These are phyloP conservation scores for Trichoderma sp. DNA, from an alignment of 2,329 filamentous ascomycete species.

Conservation along the genomic window DNA sequence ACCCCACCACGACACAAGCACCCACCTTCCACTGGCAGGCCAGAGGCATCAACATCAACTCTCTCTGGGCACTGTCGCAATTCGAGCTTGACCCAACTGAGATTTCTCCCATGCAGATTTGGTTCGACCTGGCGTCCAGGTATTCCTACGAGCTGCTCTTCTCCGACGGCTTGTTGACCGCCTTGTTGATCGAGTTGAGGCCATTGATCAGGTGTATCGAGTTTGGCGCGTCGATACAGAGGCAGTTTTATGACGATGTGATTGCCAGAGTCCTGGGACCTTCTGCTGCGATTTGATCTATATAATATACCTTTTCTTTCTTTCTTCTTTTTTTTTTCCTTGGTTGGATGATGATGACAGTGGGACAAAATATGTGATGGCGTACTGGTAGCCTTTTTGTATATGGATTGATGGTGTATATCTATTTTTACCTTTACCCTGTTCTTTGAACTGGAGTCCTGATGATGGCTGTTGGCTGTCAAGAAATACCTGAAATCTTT, in stretches of 20 bases:
- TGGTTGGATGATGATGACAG: not conserved
- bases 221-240: conserved; percentile 54
- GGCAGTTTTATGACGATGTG: conserved; percentile 53
- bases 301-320: not conserved
- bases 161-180: conserved; percentile 41
- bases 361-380: not conserved
- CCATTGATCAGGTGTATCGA: conserved; percentile 51
- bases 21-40: conserved; percentile 44
- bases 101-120: conserved; percentile 57
- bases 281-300: not conserved
- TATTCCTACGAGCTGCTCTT: conserved; percentile 49
- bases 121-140: conserved; percentile 55
- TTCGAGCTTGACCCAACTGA: conserved; percentile 49
- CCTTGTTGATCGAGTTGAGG: conserved; percentile 48
- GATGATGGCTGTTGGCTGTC: not conserved
- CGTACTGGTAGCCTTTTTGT: not conserved
- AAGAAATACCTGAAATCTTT: not conserved
- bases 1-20: conserved; percentile 32
- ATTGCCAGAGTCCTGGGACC: conserved; percentile 46
- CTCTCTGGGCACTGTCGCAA: conserved; percentile 51
- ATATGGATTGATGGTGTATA: not conserved
- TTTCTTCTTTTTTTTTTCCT: not conserved
- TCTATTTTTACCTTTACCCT: not conserved
- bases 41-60: conserved; percentile 47
- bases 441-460: conserved; percentile 5